phyloP scores from a whole-genome alignment of 2,329 filamentous ascomycete genomes.

The Cladosporium halotolerans region DNA sequence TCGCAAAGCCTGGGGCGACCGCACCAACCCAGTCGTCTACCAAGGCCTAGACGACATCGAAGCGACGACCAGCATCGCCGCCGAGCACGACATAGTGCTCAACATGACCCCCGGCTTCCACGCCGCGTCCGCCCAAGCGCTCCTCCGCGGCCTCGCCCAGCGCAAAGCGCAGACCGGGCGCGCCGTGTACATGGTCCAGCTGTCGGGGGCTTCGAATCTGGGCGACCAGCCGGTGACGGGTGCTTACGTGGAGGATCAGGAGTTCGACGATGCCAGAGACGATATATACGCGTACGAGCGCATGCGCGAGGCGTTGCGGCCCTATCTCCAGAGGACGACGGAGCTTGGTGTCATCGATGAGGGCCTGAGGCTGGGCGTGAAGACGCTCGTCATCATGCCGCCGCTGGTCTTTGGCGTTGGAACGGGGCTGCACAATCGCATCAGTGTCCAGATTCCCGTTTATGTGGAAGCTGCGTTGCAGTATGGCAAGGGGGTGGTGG shows the following conservation, averaged over 20 bases:
- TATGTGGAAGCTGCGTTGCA: slow-evolving; percentile 29
- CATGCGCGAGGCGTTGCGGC: slow-evolving; percentile 30
- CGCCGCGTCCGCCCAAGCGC: slow-evolving; percentile 32
- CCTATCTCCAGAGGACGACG: slow-evolving; percentile 40
- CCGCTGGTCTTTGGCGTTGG: slow-evolving; percentile 45
- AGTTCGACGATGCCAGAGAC: slow-evolving; percentile 38
- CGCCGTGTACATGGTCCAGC: slow-evolving; percentile 38
- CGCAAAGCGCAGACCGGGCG: slow-evolving; percentile 32
- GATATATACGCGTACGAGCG: slow-evolving; percentile 41
- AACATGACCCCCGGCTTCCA: slow-evolving; percentile 39
- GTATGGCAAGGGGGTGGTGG: slow-evolving; percentile 27
- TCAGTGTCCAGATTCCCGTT: slow-evolving; percentile 36
- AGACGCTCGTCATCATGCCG: slow-evolving; percentile 42
- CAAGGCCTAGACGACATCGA: slow-evolving; percentile 19
- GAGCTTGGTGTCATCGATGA: slow-evolving; percentile 40
- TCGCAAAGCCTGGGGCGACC: slow-evolving; percentile 4
- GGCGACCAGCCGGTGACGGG: slow-evolving; percentile 37
- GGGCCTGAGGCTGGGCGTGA: slow-evolving; percentile 36
- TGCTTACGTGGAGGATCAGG: slow-evolving; percentile 20
- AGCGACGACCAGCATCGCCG: slow-evolving; percentile 10
- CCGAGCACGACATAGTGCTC: slow-evolving; percentile 32
- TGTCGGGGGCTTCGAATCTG: slow-evolving; percentile 41
- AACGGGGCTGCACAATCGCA: slow-evolving; percentile 37
- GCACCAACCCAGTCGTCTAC: slow-evolving; percentile 15
- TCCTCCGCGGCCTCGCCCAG: slow-evolving; percentile 39